Percentiles rank a stretch among this genome's conserved stretches.
phyloP scores from a whole-genome alignment of 306 rosid genomes.

The Mimosa pudica region DNA sequence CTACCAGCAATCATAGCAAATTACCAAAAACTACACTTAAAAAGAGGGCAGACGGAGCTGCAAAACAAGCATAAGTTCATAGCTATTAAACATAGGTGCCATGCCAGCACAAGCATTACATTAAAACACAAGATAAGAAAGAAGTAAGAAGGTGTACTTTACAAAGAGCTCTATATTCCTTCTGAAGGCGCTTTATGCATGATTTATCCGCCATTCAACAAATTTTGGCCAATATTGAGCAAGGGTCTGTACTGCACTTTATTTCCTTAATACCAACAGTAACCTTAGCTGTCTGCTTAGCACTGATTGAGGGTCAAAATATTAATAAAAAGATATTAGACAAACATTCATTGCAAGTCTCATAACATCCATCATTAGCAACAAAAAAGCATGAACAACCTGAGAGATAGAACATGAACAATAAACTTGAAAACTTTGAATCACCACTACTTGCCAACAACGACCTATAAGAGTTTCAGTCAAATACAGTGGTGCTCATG shows the following conservation, averaged over 20 bases:
- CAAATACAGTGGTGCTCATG: not conserved
- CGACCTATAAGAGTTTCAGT: not conserved
- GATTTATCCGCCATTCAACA: constrained; percentile 88
- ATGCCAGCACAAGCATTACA: constrained; percentile 7
- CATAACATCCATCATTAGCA: not conserved
- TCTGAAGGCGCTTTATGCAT: constrained; percentile 92
- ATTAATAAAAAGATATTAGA: constrained; percentile 33
- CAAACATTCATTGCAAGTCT: not conserved
- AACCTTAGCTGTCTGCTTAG: constrained; percentile 40
- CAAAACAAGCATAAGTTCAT: not conserved
- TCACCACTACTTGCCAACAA: not conserved
- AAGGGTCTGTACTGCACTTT: constrained; percentile 27
- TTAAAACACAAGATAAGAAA: constrained; percentile 3
- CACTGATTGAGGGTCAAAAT: constrained; percentile 27
- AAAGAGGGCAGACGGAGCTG: not conserved
- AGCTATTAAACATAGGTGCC: not conserved
- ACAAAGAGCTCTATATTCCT: constrained; percentile 97
- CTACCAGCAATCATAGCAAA: constrained; percentile 23
- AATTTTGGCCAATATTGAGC: constrained; percentile 34
- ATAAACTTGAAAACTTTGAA: not conserved
- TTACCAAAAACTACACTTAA: not conserved
- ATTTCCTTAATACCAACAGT: constrained; percentile 30
- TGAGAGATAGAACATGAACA: not conserved
- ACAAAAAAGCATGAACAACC: not conserved
- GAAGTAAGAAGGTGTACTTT: constrained; percentile 57